Evolutionary conservation across 208 protist species (phyloP).

Genomic region (Acanthamoeba healyi): DNA sequence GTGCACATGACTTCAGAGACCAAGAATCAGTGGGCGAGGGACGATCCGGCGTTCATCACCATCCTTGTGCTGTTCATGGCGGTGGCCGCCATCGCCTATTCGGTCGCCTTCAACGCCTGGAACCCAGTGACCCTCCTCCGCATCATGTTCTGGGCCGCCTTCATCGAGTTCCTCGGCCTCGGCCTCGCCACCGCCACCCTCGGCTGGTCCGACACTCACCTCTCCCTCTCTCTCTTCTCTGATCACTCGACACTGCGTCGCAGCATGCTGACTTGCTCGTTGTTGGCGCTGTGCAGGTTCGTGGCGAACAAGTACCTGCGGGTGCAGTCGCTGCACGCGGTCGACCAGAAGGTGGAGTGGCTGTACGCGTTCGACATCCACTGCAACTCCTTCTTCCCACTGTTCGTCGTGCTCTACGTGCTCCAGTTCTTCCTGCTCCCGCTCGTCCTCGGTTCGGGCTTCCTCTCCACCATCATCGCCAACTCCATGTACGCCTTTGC

Average conservation of each 20-base stretch:
- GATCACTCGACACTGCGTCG: too few species aligned
- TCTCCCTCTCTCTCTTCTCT: neutral
- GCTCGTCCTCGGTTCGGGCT: conserved; percentile 77
- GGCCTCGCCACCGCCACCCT: conserved; percentile 91
- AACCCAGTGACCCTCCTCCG: conserved; percentile 36
- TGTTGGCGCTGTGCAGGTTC: conserved; percentile 80
- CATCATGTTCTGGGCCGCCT: conserved; percentile 87
- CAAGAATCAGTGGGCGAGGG: conserved; percentile 97
- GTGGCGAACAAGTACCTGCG: conserved; percentile 90
- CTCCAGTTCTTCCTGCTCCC: conserved; percentile 86
- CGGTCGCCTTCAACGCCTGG: neutral
- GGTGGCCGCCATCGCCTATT: conserved; percentile 62
- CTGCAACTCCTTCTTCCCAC: conserved; percentile 96
- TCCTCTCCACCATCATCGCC: conserved; percentile 85
- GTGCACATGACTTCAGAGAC: too few species aligned
- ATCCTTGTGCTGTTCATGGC: conserved; percentile 93
- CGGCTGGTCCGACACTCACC: conserved; percentile 82
- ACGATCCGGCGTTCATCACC: conserved; percentile 97
- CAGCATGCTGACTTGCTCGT: conserved; percentile 39
- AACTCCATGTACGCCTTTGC: conserved; percentile 87
- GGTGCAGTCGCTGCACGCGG: conserved; percentile 81
- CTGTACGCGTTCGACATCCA: conserved; percentile 97
- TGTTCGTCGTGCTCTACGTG: conserved; percentile 87
- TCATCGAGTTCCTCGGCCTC: conserved; percentile 91
- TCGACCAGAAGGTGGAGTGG: conserved; percentile 94